These are phyloP conservation scores for Chrysoporthe deuterocubensis DNA, from an alignment of 2,329 filamentous ascomycete species.

Conservation along the genomic window DNA sequence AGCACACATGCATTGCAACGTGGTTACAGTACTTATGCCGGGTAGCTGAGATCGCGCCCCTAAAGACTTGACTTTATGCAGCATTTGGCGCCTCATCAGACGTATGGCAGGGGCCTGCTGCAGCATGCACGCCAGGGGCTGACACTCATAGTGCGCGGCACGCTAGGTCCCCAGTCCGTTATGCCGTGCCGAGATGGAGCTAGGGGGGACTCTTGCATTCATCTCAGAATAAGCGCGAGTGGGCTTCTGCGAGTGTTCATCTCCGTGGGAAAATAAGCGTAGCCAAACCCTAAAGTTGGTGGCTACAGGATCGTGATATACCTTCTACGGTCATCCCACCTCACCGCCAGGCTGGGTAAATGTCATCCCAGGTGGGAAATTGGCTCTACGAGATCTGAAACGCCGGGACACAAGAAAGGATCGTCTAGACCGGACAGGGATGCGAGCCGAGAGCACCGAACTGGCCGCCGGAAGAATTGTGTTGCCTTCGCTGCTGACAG, in stretches of 20 bases:
- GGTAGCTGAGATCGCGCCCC: not conserved
- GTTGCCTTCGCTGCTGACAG: no score
- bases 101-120: slow-evolving; percentile 1
- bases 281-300: not conserved
- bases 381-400: slow-evolving; percentile 9
- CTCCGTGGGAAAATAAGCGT: not conserved
- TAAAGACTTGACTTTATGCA: not conserved
- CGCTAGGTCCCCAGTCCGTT: not conserved
- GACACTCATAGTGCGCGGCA: not conserved
- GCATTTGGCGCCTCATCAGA: slow-evolving; percentile 14
- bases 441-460: slow-evolving; percentile 7
- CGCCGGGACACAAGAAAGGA: not conserved
- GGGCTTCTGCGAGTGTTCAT: not conserved
- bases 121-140: slow-evolving; percentile 6
- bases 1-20: no score
- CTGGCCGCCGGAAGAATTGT: not conserved
- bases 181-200: not conserved
- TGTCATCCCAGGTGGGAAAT: slow-evolving; percentile 1
- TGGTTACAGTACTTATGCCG: not conserved
- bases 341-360: not conserved
- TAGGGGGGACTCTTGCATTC: not conserved
- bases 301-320: not conserved
- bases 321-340: not conserved
- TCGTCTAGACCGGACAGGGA: not conserved
- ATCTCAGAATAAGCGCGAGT: not conserved